Evolutionary conservation across 768 basidiomycete genomes (phyloP).

Genomic region (Rhodosporidiobolus sp.): DNA sequence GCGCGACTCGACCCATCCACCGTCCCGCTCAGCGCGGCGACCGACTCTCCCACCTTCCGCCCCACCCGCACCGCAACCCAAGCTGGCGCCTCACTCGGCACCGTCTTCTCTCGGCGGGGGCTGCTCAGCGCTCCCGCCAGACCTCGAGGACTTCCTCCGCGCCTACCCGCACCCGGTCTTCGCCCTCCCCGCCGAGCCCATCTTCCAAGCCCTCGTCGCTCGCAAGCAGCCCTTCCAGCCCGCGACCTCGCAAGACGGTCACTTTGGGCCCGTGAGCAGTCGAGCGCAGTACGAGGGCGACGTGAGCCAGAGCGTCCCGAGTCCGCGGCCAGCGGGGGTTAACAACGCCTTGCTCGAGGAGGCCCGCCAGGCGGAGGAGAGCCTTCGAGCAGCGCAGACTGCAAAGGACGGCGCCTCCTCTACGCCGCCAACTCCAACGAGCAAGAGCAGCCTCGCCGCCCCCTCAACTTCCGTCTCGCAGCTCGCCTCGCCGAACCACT

Average conservation of each 20-base stretch:
- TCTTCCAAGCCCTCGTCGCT: slow-evolving; percentile 10
- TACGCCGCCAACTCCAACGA: background rate
- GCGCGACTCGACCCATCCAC: too few species aligned
- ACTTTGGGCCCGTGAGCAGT: background rate
- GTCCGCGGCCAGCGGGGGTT: too few species aligned
- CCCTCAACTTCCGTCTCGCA: background rate
- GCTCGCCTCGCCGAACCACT: background rate
- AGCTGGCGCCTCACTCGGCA: too few species aligned
- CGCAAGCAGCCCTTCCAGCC: background rate
- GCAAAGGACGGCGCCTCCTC: too few species aligned
- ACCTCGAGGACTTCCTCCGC: slow-evolving; percentile 3
- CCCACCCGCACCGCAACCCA: too few species aligned
- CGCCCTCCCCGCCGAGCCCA: background rate
- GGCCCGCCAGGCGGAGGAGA: background rate
- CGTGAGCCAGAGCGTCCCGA: background rate
- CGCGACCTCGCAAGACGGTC: background rate
- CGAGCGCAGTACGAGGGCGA: slow-evolving; percentile 7
- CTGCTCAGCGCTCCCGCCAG: background rate
- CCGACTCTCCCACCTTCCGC: too few species aligned
- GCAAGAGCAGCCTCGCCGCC: too few species aligned
- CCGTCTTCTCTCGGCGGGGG: too few species aligned
- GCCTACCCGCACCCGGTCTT: slow-evolving; percentile 13
- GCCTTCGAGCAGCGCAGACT: too few species aligned
- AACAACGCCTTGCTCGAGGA: background rate
- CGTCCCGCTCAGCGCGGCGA: too few species aligned